These are phyloP conservation scores for Debaryomyces prosopidis DNA, from an alignment of 805 yeast genomes.

Conservation along the genomic window DNA sequence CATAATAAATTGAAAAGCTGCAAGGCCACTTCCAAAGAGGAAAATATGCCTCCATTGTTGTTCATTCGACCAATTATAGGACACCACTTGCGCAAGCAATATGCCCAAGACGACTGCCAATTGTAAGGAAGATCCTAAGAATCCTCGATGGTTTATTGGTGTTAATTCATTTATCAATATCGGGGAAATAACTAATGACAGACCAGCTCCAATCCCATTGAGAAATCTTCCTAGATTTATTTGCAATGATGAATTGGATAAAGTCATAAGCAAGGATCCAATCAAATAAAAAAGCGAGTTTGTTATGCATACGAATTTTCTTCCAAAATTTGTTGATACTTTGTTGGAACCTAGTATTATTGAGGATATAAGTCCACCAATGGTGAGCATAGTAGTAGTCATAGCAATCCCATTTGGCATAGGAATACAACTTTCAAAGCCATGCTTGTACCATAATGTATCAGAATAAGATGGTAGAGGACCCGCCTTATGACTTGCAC, in stretches of 20 bases:
- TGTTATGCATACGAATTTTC: slow-evolving; percentile 21
- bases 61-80: slow-evolving; percentile 34
- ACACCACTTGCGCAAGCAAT: slow-evolving; percentile 32
- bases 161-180: slow-evolving; percentile 41
- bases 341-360: slow-evolving; percentile 27
- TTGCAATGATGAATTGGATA: slow-evolving; percentile 17
- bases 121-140: slow-evolving; percentile 40
- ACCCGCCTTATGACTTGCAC: slow-evolving; percentile 19
- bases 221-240: slow-evolving; percentile 34
- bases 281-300: slow-evolving; percentile 21
- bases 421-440: slow-evolving; percentile 28
- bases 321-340: slow-evolving; percentile 23
- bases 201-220: slow-evolving; percentile 40
- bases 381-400: slow-evolving; percentile 34
- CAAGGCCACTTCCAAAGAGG: slow-evolving; percentile 23
- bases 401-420: slow-evolving; percentile 21
- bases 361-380: slow-evolving; percentile 38
- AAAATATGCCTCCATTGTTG: slow-evolving; percentile 40
- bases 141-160: slow-evolving; percentile 41
- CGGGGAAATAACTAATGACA: slow-evolving; percentile 41
- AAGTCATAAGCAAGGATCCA: slow-evolving; percentile 30
- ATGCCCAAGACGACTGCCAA: slow-evolving; percentile 40
- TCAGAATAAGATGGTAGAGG: slow-evolving; percentile 21
- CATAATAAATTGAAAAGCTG: slow-evolving; percentile 25
- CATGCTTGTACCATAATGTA: slow-evolving; percentile 26